Conservation (phyloP, 1,284 basidiomycete genomes). For the Leccinum proliferum region DNA sequence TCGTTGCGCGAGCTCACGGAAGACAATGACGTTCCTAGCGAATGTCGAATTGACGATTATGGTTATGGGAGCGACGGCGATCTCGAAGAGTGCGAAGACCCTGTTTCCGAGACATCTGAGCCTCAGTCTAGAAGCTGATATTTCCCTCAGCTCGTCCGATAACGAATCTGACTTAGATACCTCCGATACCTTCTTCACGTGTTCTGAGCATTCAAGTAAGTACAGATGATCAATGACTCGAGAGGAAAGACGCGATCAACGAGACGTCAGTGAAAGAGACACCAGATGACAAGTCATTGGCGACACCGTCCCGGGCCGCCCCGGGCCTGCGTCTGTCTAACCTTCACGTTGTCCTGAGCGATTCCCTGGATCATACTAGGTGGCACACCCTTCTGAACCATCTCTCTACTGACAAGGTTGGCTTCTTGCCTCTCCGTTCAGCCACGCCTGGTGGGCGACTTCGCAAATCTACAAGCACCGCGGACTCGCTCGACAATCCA, state of each 20-base stretch:
- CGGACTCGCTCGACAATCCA: background rate
- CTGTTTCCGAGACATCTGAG: background rate
- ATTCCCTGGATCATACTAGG: background rate
- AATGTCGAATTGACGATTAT: background rate
- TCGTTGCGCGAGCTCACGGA: background rate
- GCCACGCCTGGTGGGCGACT: background rate
- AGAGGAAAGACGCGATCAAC: background rate
- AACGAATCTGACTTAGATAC: background rate
- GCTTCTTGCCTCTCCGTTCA: background rate
- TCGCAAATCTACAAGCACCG: background rate
- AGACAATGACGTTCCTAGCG: background rate
- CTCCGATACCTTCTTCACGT: background rate
- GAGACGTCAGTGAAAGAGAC: background rate
- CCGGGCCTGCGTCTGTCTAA: background rate
- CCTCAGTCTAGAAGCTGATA: background rate
- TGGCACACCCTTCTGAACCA: background rate
- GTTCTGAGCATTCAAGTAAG: background rate
- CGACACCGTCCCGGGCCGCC: background rate
- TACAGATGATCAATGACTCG: background rate
- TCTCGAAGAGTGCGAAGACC: background rate
- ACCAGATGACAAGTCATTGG: background rate
- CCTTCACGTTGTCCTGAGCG: background rate
- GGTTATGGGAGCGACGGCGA: background rate
- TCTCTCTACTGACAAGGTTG: background rate
- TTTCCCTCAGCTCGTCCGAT: background rate